Evolutionary conservation across 2,329 filamentous ascomycete species (phyloP).

Genomic region (Calonectria leucothoes): DNA sequence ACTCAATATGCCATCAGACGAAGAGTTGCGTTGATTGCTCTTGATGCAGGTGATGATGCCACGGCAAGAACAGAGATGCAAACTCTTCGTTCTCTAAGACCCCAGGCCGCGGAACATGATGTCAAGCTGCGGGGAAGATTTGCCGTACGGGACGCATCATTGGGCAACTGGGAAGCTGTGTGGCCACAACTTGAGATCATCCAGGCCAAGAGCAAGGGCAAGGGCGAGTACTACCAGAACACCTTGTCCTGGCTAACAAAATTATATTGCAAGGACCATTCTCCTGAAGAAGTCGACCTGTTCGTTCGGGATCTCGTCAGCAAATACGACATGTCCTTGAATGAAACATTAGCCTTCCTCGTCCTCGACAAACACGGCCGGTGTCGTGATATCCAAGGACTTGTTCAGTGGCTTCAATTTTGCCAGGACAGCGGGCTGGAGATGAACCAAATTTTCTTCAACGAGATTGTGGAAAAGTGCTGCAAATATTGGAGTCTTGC

Average conservation of each 20-base stretch:
- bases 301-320: constrained; percentile 43
- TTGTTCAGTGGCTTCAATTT: constrained; percentile 48
- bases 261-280: constrained; percentile 41
- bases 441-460: constrained; percentile 45
- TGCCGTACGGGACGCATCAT: constrained; percentile 42
- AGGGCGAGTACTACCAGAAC: constrained; percentile 39
- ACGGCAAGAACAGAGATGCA: constrained; percentile 41
- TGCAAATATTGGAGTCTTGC: constrained; percentile 49
- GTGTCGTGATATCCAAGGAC: constrained; percentile 40
- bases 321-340: constrained; percentile 42
- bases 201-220: constrained; percentile 19
- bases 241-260: constrained; percentile 49
- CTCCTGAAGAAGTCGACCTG: constrained; percentile 40
- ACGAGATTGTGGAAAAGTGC: constrained; percentile 42
- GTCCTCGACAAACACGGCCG: constrained; percentile 47
- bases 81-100: constrained; percentile 33
- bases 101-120: constrained; percentile 34
- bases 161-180: constrained; percentile 43
- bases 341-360: constrained; percentile 42
- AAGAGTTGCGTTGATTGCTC: constrained; percentile 40
- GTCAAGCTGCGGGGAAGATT: constrained; percentile 43
- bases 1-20: constrained; percentile 45
- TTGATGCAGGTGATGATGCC: constrained; percentile 42
- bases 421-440: constrained; percentile 43
- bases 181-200: constrained; percentile 37